Evolutionary conservation across 345 rosid genomes (phyloP).

Genomic region (Streptanthus diversifolius): DNA sequence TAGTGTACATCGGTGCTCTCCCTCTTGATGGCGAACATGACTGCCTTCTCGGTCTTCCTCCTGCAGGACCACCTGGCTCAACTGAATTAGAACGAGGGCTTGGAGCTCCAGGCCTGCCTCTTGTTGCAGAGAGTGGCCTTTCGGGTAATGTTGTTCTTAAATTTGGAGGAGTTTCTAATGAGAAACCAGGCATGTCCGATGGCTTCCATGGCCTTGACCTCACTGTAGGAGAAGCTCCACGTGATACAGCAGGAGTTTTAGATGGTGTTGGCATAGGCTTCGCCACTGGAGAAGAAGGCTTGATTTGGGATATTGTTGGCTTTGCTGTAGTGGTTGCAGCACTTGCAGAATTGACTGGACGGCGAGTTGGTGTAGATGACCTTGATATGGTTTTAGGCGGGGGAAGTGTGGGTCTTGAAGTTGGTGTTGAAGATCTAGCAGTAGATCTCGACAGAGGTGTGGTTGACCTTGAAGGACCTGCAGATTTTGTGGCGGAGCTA

Average conservation of each 20-base stretch:
- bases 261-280: constrained; percentile 43
- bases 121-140: constrained; percentile 85
- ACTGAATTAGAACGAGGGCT: constrained; percentile 81
- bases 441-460: constrained; percentile 81
- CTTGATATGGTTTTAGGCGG: constrained; percentile 68
- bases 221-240: constrained; percentile 68
- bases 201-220: constrained; percentile 96
- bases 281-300: constrained; percentile 46
- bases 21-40: constrained; percentile 98
- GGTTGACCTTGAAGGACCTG: constrained; percentile 69
- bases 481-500: constrained; percentile 40
- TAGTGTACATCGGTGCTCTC: constrained; percentile 57
- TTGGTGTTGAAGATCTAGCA: constrained; percentile 83
- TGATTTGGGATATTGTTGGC: constrained; percentile 47
- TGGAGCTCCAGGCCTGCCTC: constrained; percentile 97
- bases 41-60: constrained; percentile 70
- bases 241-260: constrained; percentile 57
- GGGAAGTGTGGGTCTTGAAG: constrained; percentile 66
- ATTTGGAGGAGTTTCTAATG: constrained; percentile 93
- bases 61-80: constrained; percentile 59
- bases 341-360: constrained; percentile 59
- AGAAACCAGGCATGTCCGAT: constrained; percentile 98
- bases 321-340: constrained; percentile 28
- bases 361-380: constrained; percentile 86
- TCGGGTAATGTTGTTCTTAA: constrained; percentile 82